A percentile compares a stretch with the other conserved stretches of the same genome.
These are phyloP conservation scores for Phytophthora europaea DNA, from an alignment of 352 stramenopile genomes.

Conservation along the genomic window DNA sequence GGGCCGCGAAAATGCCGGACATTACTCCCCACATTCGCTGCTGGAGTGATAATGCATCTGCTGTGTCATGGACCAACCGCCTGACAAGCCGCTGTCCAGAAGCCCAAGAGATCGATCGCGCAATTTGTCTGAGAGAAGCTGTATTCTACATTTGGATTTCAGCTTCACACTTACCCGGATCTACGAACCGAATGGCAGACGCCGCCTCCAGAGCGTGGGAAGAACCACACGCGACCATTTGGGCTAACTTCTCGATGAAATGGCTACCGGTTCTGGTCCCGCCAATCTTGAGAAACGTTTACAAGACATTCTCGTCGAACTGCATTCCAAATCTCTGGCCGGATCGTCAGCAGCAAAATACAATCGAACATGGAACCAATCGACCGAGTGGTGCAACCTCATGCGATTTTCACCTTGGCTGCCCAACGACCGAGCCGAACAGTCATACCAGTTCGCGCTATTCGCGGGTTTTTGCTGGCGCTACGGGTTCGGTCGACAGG, in stretches of 20 bases:
- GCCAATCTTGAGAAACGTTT: neutral
- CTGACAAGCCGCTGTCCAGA: neutral
- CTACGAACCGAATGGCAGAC: too few species aligned
- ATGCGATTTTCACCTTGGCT: neutral
- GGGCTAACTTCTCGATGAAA: neutral
- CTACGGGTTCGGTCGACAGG: neutral
- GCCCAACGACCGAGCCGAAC: too few species aligned
- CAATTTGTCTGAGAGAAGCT: too few species aligned
- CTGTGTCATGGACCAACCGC: neutral
- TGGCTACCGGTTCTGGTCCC: conserved; percentile 2
- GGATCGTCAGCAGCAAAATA: neutral
- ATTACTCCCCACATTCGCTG: too few species aligned
- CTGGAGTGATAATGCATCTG: conserved; percentile 4
- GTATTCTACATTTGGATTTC: too few species aligned
- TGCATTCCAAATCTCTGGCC: conserved; percentile 10
- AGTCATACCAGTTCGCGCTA: conserved; percentile 14
- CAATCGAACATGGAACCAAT: neutral
- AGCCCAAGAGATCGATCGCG: neutral
- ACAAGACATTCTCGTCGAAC: neutral
- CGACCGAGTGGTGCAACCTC: neutral
- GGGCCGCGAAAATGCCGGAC: too few species aligned
- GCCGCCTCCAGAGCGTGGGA: too few species aligned
- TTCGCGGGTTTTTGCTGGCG: conserved; percentile 10
- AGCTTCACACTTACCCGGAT: too few species aligned
- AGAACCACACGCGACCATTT: too few species aligned